Base-by-base conservation (phyloP, 257 asterid species). In the Petrea volubilis region DNA sequence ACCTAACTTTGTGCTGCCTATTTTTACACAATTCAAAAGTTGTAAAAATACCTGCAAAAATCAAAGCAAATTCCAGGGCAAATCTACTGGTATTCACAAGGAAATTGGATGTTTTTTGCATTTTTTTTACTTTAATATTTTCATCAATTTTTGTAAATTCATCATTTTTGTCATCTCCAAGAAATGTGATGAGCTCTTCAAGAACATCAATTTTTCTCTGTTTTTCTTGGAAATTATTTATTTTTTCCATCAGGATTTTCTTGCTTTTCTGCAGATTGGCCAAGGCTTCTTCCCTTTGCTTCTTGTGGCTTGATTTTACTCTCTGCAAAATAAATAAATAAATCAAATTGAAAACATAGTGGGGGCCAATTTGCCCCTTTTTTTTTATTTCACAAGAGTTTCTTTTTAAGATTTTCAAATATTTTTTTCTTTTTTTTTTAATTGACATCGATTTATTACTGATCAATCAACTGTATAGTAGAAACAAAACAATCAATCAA, bases 251-350 rank as follows among this genome's bases (percentile, higher is more conserved):
- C 46, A 89, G 72, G 28, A 34, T 15, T 68, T 38, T 57, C 61
- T 80, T 81, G 70, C 85, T 87, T 61, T 81, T 83, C 40, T 85
- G 84, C 67, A 89, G 33, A 23, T 70, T 59, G 8, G 58, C 74
- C 10, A 85, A 15, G 0, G 88, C 87, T 44, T 77, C 88, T 11
- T 81, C 67, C 64, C 17, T 57, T 20, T 69, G 67, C 18, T 21
- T 62, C 57, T 68, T 41, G 11, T 82, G 79, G 2, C 77, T 58
- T 13, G 77, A 80, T 53, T 73, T 60, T 10, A 66, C 21, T 24
- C 29, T 43, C 96, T 89, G 80, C 76, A 28, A n/a, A n/a, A 67
- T 55, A 15, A 12, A 38, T 3, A 5, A 31, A 31, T 31, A 31
- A 58, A 24, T 17, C 20, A 17, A 17, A 38, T 41, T 12, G 8